Base-by-base conservation (phyloP, 257 asterid species). In the Osmanthus fragrans region DNA sequence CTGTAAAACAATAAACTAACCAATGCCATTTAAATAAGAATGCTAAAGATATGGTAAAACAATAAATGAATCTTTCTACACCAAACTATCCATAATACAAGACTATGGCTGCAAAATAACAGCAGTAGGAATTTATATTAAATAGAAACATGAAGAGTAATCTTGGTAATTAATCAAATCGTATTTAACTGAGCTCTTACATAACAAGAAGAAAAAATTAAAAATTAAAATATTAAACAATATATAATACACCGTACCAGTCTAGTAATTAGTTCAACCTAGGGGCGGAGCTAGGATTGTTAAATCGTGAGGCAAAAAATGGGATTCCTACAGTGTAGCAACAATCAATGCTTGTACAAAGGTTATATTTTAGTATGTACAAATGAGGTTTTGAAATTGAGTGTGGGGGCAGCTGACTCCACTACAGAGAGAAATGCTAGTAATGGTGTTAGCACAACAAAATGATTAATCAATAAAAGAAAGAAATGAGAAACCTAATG, bases 191-290 rank as follows among this genome's bases (percentile, higher is more conserved):
- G n/a, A n/a, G n/a, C n/a, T n/a, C n/a, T n/a, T n/a, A n/a, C 71
- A 71, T 9, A 33, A 83, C 40, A 69, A 69, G n/a, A 9, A 70
- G 63, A 51, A 64, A 8, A 76, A 4, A n/a, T n/a, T 5, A 70
- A 51, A 72, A 47, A 36, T 0, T 34, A 37, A 54, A 34, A n/a
- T 19, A 18, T 47, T 21, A 82, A 34, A 30, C 65, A 29, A 47
- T 6, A 64, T 23, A 54, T 5, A 72, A 71, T 72, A 39, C 25
- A 32, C 51, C 85, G 18, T 89, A 95, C 99, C 98, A 96, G 84
- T 84, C 97, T 87, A 77, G 97, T 96, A 83, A 94, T 91, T 71
- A 94, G n/a, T n/a, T n/a, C n/a, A n/a, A n/a, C n/a, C n/a, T n/a
- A n/a, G n/a, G n/a, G n/a, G n/a, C n/a, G n/a, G n/a, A n/a, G n/a